Conservation (phyloP, 225 moss, liverwort and hornwort species). For the Marchantia paleacea region DNA sequence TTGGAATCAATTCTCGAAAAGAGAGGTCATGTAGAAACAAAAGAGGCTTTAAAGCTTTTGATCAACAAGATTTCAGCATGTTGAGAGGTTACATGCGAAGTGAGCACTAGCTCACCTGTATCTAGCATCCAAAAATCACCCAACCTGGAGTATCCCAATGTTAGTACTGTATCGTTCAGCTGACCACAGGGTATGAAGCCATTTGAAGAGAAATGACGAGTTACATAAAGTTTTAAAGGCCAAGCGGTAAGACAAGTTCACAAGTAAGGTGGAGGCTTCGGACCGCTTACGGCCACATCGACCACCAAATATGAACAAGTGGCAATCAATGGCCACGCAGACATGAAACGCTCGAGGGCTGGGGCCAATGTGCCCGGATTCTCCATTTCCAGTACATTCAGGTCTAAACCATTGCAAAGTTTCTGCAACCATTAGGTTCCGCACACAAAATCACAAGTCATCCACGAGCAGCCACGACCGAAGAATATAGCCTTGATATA, state of each 20-base stretch:
- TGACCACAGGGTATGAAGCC: background rate
- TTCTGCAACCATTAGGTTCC: conserved; percentile 49
- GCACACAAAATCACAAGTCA: too few species aligned
- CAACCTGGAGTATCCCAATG: conserved; percentile 42
- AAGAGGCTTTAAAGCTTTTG: background rate
- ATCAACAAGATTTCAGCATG: background rate
- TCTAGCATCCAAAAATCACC: conserved; percentile 99
- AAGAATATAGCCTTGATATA: background rate
- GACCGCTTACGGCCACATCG: conserved; percentile 99
- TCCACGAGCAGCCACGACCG: background rate
- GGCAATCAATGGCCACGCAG: conserved; percentile 85
- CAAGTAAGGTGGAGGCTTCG: conserved; percentile 55
- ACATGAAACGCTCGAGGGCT: conserved; percentile 95
- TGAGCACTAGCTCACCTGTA: conserved; percentile 72
- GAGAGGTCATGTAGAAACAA: background rate
- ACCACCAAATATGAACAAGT: conserved; percentile 99
- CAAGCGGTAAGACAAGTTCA: conserved; percentile 1
- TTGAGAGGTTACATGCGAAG: background rate
- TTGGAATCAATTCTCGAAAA: background rate
- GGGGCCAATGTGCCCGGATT: conserved; percentile 69
- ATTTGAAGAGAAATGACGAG: background rate
- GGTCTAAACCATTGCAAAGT: conserved; percentile 81
- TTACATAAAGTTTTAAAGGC: background rate
- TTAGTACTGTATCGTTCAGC: background rate
- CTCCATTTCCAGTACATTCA: conserved; percentile 68